phyloP scores from a whole-genome alignment of 2,329 filamentous ascomycete genomes.

The Colletotrichum sidae region DNA sequence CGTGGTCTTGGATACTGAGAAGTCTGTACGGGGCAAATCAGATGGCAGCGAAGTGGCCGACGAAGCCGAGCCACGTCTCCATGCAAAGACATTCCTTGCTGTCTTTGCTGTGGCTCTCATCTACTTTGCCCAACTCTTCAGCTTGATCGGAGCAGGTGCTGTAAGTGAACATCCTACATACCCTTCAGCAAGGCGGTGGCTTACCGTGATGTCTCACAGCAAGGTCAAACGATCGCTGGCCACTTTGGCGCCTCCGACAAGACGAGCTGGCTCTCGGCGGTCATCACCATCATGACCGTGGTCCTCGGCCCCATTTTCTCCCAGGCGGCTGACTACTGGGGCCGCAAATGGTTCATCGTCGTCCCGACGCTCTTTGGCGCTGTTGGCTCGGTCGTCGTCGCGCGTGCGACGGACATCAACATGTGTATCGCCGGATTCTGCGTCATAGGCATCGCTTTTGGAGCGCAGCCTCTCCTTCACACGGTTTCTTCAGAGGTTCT shows the following conservation, averaged over 20 bases:
- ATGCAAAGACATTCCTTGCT: conserved; percentile 49
- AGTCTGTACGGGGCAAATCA: not conserved
- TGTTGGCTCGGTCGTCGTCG: conserved; percentile 50
- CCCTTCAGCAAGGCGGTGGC: not conserved
- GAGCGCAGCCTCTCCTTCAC: conserved; percentile 52
- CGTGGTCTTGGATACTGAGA: not conserved
- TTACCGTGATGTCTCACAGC: conserved; percentile 40
- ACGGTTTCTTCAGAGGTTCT: conserved; percentile 54
- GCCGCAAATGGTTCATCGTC: conserved; percentile 55
- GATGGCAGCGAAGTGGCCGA: not conserved
- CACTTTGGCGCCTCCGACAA: conserved; percentile 41
- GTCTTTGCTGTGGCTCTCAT: conserved; percentile 48
- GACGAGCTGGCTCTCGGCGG: conserved; percentile 49
- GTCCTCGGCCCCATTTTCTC: conserved; percentile 46
- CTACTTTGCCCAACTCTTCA: conserved; percentile 50
- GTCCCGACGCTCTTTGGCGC: conserved; percentile 47
- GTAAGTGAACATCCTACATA: conserved; percentile 39
- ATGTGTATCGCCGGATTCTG: conserved; percentile 52
- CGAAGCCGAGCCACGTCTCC: conserved; percentile 41
- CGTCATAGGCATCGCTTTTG: conserved; percentile 50
- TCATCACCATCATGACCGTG: conserved; percentile 47
- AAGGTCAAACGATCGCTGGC: conserved; percentile 47
- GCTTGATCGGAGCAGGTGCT: conserved; percentile 49
- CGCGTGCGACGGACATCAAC: conserved; percentile 47
- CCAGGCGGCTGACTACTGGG: conserved; percentile 56